A percentile compares a stretch with the other conserved stretches of the same genome.
phyloP scores from a whole-genome alignment of 768 basidiomycete genomes.

The Kwoniella dejecticola region DNA sequence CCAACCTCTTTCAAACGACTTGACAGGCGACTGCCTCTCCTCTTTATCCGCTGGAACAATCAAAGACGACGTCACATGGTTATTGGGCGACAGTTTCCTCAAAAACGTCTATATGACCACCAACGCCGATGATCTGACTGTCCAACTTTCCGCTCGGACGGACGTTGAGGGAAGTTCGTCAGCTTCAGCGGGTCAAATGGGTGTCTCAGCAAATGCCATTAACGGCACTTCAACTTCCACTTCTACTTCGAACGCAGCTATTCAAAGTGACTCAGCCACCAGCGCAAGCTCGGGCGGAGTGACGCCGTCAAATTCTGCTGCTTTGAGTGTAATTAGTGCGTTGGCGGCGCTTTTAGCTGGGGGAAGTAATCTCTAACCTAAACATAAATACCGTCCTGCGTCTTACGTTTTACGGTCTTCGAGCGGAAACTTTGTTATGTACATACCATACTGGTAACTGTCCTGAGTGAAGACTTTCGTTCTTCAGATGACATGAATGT shows the following conservation, averaged over 20 bases:
- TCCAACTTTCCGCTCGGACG: slow-evolving; percentile 35
- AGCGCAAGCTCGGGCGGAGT: background rate
- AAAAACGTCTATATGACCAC: slow-evolving; percentile 48
- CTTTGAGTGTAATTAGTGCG: slow-evolving; percentile 4
- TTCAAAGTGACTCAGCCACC: no score
- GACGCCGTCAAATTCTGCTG: background rate
- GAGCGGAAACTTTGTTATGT: no score
- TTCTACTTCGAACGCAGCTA: no score
- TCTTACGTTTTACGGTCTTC: no score
- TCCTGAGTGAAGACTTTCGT: no score
- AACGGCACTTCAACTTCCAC: background rate
- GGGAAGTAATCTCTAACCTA: background rate
- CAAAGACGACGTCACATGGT: slow-evolving; percentile 67
- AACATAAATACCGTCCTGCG: no score
- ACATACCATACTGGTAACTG: no score
- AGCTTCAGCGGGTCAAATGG: background rate
- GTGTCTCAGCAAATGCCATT: background rate
- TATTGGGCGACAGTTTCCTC: slow-evolving; percentile 61
- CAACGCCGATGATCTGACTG: slow-evolving; percentile 32
- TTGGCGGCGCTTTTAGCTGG: slow-evolving; percentile 9
- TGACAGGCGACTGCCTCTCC: slow-evolving; percentile 61
- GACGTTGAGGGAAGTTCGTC: slow-evolving; percentile 19
- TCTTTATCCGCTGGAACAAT: slow-evolving; percentile 69
- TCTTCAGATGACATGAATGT: no score
- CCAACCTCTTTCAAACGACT: slow-evolving; percentile 14